Evolutionary conservation across 169 alveolate genomes (phyloP).

Genomic region (Neospora caninum): DNA sequence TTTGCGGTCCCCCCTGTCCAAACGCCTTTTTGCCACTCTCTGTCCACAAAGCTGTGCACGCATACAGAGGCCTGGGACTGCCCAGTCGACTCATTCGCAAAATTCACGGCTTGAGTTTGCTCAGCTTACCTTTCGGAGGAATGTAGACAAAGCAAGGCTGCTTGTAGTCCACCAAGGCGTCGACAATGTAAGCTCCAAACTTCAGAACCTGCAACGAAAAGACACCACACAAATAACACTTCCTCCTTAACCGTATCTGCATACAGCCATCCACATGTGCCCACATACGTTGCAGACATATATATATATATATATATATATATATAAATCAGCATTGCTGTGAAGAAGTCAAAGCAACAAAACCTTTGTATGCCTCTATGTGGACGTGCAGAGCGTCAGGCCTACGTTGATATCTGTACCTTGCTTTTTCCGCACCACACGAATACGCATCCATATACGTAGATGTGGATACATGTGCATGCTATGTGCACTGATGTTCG

Average conservation of each 20-base stretch:
- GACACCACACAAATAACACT: not conserved
- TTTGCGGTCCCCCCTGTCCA: no score
- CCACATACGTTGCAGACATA: not conserved
- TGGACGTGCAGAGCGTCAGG: no score
- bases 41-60: no score
- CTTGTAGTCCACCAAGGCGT: constrained; percentile 78
- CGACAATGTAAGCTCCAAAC: constrained; percentile 84
- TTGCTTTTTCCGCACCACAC: no score
- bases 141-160: constrained; percentile 85
- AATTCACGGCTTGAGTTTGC: not conserved
- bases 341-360: no score
- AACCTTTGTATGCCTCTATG: no score
- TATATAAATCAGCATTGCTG: not conserved
- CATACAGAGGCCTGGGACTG: no score
- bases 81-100: not conserved
- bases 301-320: not conserved
- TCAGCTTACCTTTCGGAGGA: constrained; percentile 74
- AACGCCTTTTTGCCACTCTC: no score
- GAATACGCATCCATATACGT: not conserved
- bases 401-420: no score
- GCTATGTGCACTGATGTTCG: not conserved
- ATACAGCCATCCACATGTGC: not conserved
- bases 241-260: not conserved
- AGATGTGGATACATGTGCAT: not conserved
- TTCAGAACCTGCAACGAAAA: constrained; percentile 63